Evolutionary conservation across 441 rosid genomes (phyloP), one percentile per base, ranked within the genome.

Genomic region (Iberis amara): DNA sequence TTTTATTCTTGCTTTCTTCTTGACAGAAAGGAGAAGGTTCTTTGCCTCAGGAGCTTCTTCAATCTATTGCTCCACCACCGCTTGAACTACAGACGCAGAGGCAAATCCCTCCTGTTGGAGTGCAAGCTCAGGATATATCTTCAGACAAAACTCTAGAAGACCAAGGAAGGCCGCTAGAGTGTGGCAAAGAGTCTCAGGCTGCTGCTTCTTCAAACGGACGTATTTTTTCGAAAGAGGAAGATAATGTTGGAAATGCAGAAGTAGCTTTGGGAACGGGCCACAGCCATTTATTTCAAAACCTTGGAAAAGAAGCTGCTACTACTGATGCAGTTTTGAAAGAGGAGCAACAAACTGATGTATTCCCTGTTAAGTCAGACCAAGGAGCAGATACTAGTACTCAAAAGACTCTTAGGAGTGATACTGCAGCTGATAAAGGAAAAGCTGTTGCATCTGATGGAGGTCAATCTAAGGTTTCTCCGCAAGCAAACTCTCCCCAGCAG

Each of bases 1-100:
- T 21, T 13, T 58, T 48, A 53, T 30, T 53, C 50, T 55, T 66
- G 28, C 37, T 55, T 30, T 51, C 39, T 51, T 9, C 52, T 73
- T 72, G 53, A 57, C 79, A 90, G 97, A 90, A 94, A 85, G 96
- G 97, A 66, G 97, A 94, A 76, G 83, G 86, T 55, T 76, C 82
- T 48, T 91, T 90, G 54, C 99, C 98, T 6, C 97, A 77, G 36
- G 94, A 94, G 82, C 97, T 94, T 77, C 95, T 87, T 65, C 81
- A 56, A 71, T 89, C 96, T 71, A 94, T 94, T 69, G 74, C 73
- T 59, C 94, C 99, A 32, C 99, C 96, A 18, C 83, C 85, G 47
- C 86, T 94, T 69, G 98, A 89, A 61, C 40, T 73, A 73, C 96
- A 78, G 77, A 69, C 39, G 61, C 91, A 73, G 43, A 61, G 64